These are phyloP conservation scores for Quercus parvula DNA, from an alignment of 306 rosid genomes.

Conservation along the genomic window DNA sequence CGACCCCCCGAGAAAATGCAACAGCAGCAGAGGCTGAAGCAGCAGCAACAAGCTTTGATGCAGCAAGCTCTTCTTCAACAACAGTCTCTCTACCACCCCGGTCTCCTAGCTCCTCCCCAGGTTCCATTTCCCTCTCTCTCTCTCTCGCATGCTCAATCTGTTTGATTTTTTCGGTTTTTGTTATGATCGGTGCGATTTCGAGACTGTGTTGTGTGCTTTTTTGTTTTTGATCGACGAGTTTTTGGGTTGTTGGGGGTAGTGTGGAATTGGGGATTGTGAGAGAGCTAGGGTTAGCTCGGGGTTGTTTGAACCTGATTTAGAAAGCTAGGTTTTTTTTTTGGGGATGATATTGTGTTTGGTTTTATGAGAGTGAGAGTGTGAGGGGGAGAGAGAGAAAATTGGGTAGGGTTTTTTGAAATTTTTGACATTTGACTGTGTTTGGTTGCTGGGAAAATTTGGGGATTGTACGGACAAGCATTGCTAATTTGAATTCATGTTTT, in stretches of 20 bases:
- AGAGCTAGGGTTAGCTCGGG: conserved; percentile 16
- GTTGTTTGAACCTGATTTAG: not conserved
- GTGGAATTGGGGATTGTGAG: conserved; percentile 10
- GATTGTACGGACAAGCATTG: not conserved
- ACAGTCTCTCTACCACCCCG: conserved; percentile 95
- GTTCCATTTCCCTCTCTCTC: conserved; percentile 31
- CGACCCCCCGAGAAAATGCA: conserved; percentile 61
- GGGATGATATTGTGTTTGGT: not conserved
- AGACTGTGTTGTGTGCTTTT: not conserved
- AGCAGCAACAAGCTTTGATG: conserved; percentile 97
- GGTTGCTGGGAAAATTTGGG: not conserved
- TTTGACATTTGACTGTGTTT: not conserved
- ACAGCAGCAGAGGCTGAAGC: conserved; percentile 95
- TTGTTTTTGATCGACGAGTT: not conserved
- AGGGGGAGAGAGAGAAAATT: not conserved
- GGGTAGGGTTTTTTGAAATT: not conserved
- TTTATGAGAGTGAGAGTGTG: not conserved
- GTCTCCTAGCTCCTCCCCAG: conserved; percentile 97
- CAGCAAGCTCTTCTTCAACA: conserved; percentile 97
- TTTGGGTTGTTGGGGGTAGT: not conserved
- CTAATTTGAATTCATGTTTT: not conserved
- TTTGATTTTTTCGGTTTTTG: not conserved
- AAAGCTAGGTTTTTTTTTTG: not conserved
- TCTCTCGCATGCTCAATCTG: not conserved
- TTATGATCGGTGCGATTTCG: not conserved